Evolutionary conservation across 2,329 filamentous ascomycete species (phyloP).

Genomic region (Phyllosticta citrichinensis): DNA sequence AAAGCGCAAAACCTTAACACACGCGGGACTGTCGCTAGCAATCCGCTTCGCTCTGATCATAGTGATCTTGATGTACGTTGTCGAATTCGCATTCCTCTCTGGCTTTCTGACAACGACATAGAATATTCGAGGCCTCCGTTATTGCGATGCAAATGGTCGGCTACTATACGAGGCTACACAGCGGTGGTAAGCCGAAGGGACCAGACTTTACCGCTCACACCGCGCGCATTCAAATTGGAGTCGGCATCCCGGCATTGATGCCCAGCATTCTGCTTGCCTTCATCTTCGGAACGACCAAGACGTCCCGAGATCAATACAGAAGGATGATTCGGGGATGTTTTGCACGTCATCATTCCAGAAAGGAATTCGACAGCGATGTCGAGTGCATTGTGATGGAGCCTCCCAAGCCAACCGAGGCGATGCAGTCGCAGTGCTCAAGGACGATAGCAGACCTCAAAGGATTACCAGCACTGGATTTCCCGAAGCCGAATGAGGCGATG

Average conservation of each 20-base stretch:
- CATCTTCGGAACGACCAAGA: conserved; percentile 6
- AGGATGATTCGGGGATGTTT: background rate
- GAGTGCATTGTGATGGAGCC: background rate
- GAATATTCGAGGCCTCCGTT: conserved; percentile 6
- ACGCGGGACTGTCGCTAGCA: background rate
- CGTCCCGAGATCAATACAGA: conserved; percentile 1
- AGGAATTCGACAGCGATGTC: background rate
- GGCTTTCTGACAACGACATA: background rate
- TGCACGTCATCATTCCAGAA: background rate
- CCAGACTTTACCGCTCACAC: conserved; percentile 4
- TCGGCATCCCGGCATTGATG: background rate
- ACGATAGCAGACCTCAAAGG: background rate
- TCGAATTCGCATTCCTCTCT: too few relatives aligned
- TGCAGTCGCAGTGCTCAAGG: background rate
- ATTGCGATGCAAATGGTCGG: conserved; percentile 6
- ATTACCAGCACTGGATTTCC: background rate
- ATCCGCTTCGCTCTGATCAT: conserved; percentile 8
- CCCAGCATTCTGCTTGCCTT: conserved; percentile 4
- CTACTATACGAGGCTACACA: background rate
- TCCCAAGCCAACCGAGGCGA: background rate
- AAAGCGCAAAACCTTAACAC: background rate
- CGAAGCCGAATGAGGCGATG: background rate
- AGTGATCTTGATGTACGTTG: conserved; percentile 6
- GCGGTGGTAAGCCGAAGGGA: background rate
- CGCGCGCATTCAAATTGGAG: background rate